These are phyloP conservation scores for Aspergillus thermomutatus DNA, from an alignment of 2,329 filamentous ascomycete species.

Conservation along the genomic window DNA sequence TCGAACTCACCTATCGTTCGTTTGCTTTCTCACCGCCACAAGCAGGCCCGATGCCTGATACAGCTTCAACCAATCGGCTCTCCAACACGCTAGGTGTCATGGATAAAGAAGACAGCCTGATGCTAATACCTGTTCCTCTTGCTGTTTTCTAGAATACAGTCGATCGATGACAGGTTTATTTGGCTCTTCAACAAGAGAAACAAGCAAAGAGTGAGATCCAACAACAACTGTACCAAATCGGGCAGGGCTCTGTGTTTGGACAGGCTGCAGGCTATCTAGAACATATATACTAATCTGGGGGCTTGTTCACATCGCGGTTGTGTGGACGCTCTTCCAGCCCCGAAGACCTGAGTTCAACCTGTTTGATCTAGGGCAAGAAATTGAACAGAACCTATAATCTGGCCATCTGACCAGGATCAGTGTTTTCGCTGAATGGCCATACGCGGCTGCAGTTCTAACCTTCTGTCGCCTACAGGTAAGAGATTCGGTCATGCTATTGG, in stretches of 20 bases:
- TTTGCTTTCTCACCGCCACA: slow-evolving; percentile 23
- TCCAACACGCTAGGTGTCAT: slow-evolving; percentile 9
- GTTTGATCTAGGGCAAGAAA: neutral
- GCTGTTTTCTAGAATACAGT: slow-evolving; percentile 13
- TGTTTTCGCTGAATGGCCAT: neutral
- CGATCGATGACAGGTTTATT: slow-evolving; percentile 8
- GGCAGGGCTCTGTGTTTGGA: neutral
- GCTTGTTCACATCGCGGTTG: neutral
- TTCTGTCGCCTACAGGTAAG: neutral
- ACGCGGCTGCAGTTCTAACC: neutral
- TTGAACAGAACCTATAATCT: neutral
- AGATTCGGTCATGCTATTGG: neutral
- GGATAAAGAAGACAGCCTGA: neutral
- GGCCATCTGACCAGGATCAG: neutral
- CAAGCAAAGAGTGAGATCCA: neutral
- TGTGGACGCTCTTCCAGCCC: neutral
- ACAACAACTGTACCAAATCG: neutral
- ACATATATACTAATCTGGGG: too few species aligned
- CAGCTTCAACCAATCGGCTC: slow-evolving; percentile 6
- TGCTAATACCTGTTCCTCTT: slow-evolving; percentile 1
- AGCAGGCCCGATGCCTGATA: slow-evolving; percentile 7
- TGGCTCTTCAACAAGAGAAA: neutral
- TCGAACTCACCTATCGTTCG: slow-evolving; percentile 20
- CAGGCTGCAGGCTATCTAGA: too few species aligned
- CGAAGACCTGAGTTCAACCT: neutral